Percentiles rank a stretch among this genome's conserved stretches.
These are phyloP conservation scores for Dentipellis fragilis DNA, from an alignment of 768 basidiomycete species.

Conservation along the genomic window DNA sequence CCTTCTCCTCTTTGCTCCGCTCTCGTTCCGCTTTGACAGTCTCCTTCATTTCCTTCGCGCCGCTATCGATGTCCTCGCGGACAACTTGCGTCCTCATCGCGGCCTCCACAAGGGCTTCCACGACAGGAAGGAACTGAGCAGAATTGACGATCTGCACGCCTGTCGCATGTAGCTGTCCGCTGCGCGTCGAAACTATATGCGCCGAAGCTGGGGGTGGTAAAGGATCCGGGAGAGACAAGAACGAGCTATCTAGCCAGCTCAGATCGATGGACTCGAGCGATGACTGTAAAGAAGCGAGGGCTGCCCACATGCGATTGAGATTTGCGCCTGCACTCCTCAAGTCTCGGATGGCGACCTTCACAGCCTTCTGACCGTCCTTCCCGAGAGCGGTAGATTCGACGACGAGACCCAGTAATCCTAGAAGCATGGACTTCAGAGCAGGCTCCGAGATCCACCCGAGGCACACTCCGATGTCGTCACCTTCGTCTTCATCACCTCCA, in stretches of 20 bases:
- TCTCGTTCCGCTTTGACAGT: conserved; percentile 40
- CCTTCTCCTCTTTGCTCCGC: conserved; percentile 43
- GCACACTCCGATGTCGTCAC: conserved; percentile 15
- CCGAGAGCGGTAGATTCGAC: conserved; percentile 21
- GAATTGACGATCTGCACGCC: conserved; percentile 30
- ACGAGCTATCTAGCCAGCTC: neutral
- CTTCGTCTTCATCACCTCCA: conserved; percentile 26
- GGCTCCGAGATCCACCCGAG: conserved; percentile 55
- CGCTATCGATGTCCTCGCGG: conserved; percentile 53
- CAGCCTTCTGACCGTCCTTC: conserved; percentile 26
- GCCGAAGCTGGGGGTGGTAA: conserved; percentile 38
- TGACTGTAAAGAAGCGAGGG: conserved; percentile 40
- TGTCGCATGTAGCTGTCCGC: conserved; percentile 11
- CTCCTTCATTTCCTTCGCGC: conserved; percentile 46
- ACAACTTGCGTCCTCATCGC: conserved; percentile 36
- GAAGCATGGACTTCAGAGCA: conserved; percentile 53
- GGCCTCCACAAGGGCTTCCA: conserved; percentile 47
- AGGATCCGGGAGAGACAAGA: conserved; percentile 45
- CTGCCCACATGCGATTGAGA: conserved; percentile 53
- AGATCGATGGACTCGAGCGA: conserved; percentile 4
- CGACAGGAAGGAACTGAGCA: conserved; percentile 58
- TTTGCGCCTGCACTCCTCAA: conserved; percentile 44
- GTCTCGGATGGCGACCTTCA: conserved; percentile 38
- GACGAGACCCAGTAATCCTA: conserved; percentile 49
- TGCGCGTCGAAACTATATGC: conserved; percentile 37